These are phyloP conservation scores for Penstemon davidsonii DNA, from an alignment of 257 asterid genomes.

Conservation along the genomic window DNA sequence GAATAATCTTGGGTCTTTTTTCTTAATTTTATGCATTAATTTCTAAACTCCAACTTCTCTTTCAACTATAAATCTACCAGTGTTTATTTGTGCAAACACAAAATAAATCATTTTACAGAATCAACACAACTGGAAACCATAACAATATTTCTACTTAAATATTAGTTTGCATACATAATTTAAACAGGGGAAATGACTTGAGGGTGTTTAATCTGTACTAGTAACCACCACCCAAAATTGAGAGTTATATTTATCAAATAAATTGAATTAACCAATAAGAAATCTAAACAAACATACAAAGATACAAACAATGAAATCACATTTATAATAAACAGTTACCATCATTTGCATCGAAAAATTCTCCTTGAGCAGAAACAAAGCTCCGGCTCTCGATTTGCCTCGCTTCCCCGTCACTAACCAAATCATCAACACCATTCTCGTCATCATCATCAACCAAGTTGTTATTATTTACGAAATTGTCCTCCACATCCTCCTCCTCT, in stretches of 20 bases:
- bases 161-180: too few relatives aligned
- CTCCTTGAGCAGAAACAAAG: conserved; percentile 59
- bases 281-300: neutral
- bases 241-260: too few relatives aligned
- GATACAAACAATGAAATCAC: neutral
- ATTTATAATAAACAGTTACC: conserved; percentile 35
- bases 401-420: conserved; percentile 38
- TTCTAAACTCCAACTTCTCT: neutral
- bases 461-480: conserved; percentile 25
- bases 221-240: too few relatives aligned
- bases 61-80: too few relatives aligned
- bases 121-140: too few relatives aligned
- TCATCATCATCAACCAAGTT: conserved; percentile 25
- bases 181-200: too few relatives aligned
- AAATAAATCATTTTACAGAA: too few relatives aligned
- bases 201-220: too few relatives aligned
- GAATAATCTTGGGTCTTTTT: neutral
- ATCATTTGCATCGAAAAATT: conserved; percentile 81
- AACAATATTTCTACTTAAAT: too few relatives aligned
- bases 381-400: conserved; percentile 53
- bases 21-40: neutral
- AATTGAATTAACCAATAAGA: neutral
- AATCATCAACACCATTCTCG: conserved; percentile 40
- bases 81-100: too few relatives aligned
- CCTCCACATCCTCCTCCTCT: conserved; percentile 29